These are phyloP conservation scores for Termitomyces sp. DNA, from an alignment of 768 basidiomycete genomes.

Conservation along the genomic window DNA sequence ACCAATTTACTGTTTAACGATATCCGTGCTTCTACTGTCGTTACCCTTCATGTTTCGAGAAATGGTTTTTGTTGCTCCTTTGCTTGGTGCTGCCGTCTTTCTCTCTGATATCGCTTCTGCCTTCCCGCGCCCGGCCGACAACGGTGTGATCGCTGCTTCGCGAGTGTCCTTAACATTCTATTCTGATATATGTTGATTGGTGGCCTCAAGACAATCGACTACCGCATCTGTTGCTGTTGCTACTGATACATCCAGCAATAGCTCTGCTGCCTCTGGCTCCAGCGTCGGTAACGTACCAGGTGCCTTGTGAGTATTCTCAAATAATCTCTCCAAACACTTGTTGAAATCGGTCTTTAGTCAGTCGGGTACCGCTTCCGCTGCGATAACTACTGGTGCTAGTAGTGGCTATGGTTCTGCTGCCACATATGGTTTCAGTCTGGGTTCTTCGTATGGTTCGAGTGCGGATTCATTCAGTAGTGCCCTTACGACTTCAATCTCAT, in stretches of 20 bases:
- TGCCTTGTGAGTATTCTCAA: slow-evolving; percentile 25
- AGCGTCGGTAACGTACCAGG: slow-evolving; percentile 26
- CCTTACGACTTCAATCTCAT: slow-evolving; percentile 18
- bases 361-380: background rate
- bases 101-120: slow-evolving; percentile 47
- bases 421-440: slow-evolving; percentile 16
- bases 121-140: slow-evolving; percentile 33
- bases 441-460: slow-evolving; percentile 15
- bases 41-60: slow-evolving; percentile 27
- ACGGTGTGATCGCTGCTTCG: slow-evolving; percentile 27
- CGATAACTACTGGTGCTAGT: background rate
- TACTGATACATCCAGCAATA: background rate
- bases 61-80: slow-evolving; percentile 57
- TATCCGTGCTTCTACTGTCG: slow-evolving; percentile 41
- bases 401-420: slow-evolving; percentile 8
- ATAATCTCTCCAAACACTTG: background rate
- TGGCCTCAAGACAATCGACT: background rate
- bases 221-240: background rate
- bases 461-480: slow-evolving; percentile 14
- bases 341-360: background rate
- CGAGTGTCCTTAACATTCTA: slow-evolving; percentile 16
- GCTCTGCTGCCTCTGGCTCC: slow-evolving; percentile 9
- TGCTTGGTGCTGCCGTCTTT: slow-evolving; percentile 49
- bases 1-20: slow-evolving; percentile 35
- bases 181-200: background rate